Base-by-base conservation (phyloP, 257 asterid species). In the Scutellaria minor region DNA sequence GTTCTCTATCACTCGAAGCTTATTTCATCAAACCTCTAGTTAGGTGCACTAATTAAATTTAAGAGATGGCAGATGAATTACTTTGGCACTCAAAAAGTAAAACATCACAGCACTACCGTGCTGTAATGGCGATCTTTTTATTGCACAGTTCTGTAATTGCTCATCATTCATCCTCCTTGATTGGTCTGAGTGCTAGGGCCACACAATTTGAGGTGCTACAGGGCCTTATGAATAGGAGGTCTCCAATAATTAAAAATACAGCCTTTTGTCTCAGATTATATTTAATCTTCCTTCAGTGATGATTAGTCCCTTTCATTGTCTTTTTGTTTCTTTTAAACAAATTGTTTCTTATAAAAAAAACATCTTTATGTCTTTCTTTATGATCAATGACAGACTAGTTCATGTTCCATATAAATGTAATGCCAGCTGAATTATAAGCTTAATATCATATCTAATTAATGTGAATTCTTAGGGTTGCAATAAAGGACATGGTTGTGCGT, bases 401-500 rank as follows among this genome's bases (percentile, higher is more conserved):
- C 50, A 11, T 39, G 12, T 18, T 45, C 42, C 20, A 39, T 22
- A 24, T 57, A 5, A 39, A 47, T 24, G 20, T 20, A 37, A 51
- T 51, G 24, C 24, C 22, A 12, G 20, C 46, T 65, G 61, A 22
- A 72, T 71, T 10, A 51, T 40, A 20, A 31, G 68, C 53, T 66
- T 14, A 13, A 72, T 9, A 58, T 67, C 20, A 39, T 61, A 45
- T 73, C 14, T 52, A 45, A 6, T 6, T 70, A 60, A 50, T 60
- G 27, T 74, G 57, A 64, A 46, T 73, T 57, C 53, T 71, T 82
- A 94, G 97, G 99, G 83, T 46, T 76, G 96, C 99, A 45, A 94
- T 91, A 82, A 78, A 77, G 83, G 97, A 88, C 62, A 94, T 94
- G 99, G 99, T 94, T 74, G 99, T 94, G 78, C 99, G 97, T 56